These are phyloP conservation scores for Trypanosoma melophagium DNA, from an alignment of 208 protist genomes.

Conservation along the genomic window DNA sequence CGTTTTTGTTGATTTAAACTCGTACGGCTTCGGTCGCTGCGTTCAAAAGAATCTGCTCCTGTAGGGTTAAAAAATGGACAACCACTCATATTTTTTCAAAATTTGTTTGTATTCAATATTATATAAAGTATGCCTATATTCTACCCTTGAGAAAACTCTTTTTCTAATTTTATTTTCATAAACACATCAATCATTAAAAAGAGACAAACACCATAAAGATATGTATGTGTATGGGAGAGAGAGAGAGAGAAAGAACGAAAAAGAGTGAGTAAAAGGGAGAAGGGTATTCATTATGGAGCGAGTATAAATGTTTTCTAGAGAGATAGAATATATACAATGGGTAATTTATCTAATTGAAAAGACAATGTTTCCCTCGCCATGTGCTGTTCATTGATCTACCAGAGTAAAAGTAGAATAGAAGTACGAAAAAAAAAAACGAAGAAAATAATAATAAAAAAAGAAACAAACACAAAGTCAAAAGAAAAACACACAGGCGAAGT, in stretches of 20 bases:
- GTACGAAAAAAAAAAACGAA: background rate
- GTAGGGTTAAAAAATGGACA: background rate
- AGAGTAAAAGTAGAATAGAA: background rate
- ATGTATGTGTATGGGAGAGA: background rate
- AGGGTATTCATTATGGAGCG: background rate
- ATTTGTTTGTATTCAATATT: background rate
- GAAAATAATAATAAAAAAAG: background rate
- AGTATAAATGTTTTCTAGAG: background rate
- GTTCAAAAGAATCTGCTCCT: background rate
- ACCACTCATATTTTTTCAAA: background rate
- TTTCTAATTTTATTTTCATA: slow-evolving; percentile 11
- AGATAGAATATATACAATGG: background rate
- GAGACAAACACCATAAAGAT: background rate
- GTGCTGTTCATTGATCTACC: background rate
- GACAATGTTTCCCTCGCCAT: background rate
- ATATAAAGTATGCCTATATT: no score
- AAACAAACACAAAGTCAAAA: background rate
- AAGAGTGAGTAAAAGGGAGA: background rate
- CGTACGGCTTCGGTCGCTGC: background rate
- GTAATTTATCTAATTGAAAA: background rate
- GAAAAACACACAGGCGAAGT: no score
- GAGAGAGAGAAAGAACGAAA: background rate
- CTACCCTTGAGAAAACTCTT: no score
- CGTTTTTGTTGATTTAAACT: background rate
- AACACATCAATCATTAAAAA: background rate